Percentiles rank a stretch among this genome's conserved stretches.
Conservation (phyloP, 306 rosid genomes). For the Erythrophleum fordii region DNA sequence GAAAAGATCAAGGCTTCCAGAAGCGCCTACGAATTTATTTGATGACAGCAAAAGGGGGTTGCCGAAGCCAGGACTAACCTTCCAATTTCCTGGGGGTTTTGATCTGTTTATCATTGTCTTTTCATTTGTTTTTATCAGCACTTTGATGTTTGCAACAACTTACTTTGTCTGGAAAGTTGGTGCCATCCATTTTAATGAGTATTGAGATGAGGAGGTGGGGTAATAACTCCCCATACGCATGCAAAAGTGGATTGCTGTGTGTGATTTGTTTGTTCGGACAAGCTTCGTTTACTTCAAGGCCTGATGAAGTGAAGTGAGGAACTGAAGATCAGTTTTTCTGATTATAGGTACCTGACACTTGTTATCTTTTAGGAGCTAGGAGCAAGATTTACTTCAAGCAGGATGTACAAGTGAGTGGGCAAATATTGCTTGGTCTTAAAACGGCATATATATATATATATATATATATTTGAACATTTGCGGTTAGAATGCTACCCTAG, state of each 20-base stretch:
- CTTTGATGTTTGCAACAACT: slow-evolving; percentile 94
- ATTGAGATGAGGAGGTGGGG: slow-evolving; percentile 46
- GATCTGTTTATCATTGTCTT: slow-evolving; percentile 68
- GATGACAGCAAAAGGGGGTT: slow-evolving; percentile 89
- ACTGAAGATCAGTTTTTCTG: slow-evolving; percentile 3
- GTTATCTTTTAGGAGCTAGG: slow-evolving; percentile 8
- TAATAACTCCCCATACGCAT: neutral
- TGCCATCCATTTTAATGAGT: slow-evolving; percentile 95
- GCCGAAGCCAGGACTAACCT: slow-evolving; percentile 74
- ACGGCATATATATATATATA: slow-evolving; percentile 26
- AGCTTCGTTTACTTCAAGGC: slow-evolving; percentile 38
- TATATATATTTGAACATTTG: slow-evolving; percentile 5
- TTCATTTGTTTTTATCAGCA: slow-evolving; percentile 83
- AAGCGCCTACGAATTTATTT: slow-evolving; percentile 84
- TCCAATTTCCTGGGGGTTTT: slow-evolving; percentile 76
- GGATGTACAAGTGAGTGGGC: slow-evolving; percentile 40
- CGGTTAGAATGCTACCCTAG: neutral
- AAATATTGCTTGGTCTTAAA: slow-evolving; percentile 34
- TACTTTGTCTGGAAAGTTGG: slow-evolving; percentile 95
- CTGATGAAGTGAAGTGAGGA: slow-evolving; percentile 1
- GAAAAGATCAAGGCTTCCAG: slow-evolving; percentile 83
- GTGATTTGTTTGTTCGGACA: slow-evolving; percentile 25
- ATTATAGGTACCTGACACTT: slow-evolving; percentile 5
- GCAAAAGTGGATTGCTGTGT: slow-evolving; percentile 28
- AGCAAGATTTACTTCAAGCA: slow-evolving; percentile 33